Base-by-base conservation (phyloP, 1,284 basidiomycete species). In the Cystobasidium slooffiae region DNA sequence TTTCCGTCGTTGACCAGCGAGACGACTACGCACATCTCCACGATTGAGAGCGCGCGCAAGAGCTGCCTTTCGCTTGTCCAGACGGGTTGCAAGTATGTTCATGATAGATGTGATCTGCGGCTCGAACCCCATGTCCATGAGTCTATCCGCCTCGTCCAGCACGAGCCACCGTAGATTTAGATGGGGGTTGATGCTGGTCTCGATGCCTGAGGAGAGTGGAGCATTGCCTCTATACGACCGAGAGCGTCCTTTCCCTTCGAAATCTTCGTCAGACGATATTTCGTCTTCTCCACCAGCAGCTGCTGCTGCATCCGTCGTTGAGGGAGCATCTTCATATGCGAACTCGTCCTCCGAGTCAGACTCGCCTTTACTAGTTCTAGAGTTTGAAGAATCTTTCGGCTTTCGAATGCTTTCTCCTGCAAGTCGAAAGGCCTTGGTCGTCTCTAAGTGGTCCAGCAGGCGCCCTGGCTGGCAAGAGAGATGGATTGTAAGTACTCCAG, bases 131-230 rank as follows among this genome's bases (percentile, higher is more conserved):
- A 84, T 81, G 79, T 92, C 90, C 87, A 91, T 89, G 52, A 92
- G 82, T 12, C 95, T 85, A 83, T 99, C 97, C 2, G 97, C 96
- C 84, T 99, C 97, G 81, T 99, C 97, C 41, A 99, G 87, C 0
- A 99, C 90, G 18, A 99, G 86, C 93, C 96, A 99, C 68, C 93
- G 88, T 80, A 80, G 56, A 0, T 73, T 72, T 3, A 79, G 58
- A 77, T n/a, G 79, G 75, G 62, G 81, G 31, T 75, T 72, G 1
- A 41, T 52, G 14, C 31, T 41, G 31, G 44, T 22, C 43, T 8
- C 47, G 20, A 4, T 51, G 5, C 72, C 46, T n/a, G 66, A 66
- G 3, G 61, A 68, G 6, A 68, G 47, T 41, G 75, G 75, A 7
- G 70, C 65, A 39, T 62, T 65, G 22, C 22, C 68, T 20, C 47